A percentile compares a stretch with the other conserved stretches of the same genome.
These are phyloP conservation scores for Kregervanrija delftensis DNA, from an alignment of 805 yeast species.

Conservation along the genomic window DNA sequence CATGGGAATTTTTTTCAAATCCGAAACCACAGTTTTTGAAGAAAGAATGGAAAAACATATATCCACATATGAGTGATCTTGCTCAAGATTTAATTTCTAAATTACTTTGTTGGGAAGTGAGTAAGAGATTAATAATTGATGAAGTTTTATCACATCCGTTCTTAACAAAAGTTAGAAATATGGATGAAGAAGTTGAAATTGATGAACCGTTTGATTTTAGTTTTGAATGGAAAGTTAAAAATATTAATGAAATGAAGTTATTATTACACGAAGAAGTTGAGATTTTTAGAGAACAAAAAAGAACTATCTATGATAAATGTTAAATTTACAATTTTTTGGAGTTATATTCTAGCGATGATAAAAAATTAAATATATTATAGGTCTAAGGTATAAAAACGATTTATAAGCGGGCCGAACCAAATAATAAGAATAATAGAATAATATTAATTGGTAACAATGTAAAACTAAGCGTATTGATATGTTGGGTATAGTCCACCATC, in stretches of 20 bases:
- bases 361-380: no score
- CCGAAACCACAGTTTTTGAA: slow-evolving; percentile 37
- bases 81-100: slow-evolving; percentile 48
- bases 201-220: slow-evolving; percentile 52
- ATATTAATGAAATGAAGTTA: slow-evolving; percentile 40
- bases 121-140: slow-evolving; percentile 45
- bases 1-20: slow-evolving; percentile 39
- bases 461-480: slow-evolving; percentile 19
- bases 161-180: slow-evolving; percentile 45
- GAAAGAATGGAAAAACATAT: slow-evolving; percentile 44
- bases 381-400: no score
- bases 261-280: slow-evolving; percentile 48
- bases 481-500: slow-evolving; percentile 37
- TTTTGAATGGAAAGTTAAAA: slow-evolving; percentile 43
- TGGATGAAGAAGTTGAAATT: slow-evolving; percentile 49
- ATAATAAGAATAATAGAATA: no score
- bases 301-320: slow-evolving; percentile 5
- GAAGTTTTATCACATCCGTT: slow-evolving; percentile 53
- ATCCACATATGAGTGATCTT: slow-evolving; percentile 51
- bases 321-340: slow-evolving; percentile 1
- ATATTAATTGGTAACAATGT: not conserved
- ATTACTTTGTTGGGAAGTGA: slow-evolving; percentile 61
- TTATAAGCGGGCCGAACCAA: no score
- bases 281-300: slow-evolving; percentile 34
- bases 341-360: no score